Evolutionary conservation across 1,139 yeast species (phyloP).

Genomic region (Candida frijolesensis): DNA sequence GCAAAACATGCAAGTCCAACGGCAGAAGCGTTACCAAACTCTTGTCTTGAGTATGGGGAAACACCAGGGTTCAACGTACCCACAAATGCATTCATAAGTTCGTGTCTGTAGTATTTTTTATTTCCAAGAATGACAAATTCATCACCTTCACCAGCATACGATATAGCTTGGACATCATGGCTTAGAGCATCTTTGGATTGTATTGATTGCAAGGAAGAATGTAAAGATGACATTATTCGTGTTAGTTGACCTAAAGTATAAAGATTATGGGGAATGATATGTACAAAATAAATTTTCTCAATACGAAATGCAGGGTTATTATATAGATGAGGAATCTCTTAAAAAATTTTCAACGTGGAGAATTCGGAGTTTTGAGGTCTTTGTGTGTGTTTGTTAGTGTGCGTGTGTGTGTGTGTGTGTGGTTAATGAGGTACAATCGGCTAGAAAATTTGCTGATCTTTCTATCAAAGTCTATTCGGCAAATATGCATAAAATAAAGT

Average conservation of each 20-base stretch:
- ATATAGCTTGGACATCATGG: background rate
- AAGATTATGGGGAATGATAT: background rate
- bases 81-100: slow-evolving; percentile 40
- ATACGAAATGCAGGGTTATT: no score
- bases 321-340: no score
- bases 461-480: no score
- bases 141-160: slow-evolving; percentile 21
- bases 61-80: slow-evolving; percentile 42
- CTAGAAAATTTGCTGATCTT: no score
- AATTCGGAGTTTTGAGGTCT: no score
- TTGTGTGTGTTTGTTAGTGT: no score
- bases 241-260: background rate
- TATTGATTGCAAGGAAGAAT: slow-evolving; percentile 1
- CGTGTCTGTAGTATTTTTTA: slow-evolving; percentile 34
- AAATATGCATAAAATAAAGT: no score
- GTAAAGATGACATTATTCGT: background rate
- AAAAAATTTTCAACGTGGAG: no score
- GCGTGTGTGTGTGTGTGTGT: no score
- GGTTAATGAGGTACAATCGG: no score
- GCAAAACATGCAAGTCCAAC: slow-evolving; percentile 59
- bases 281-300: no score
- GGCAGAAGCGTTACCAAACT: slow-evolving; percentile 62
- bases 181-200: background rate
- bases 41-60: slow-evolving; percentile 34
- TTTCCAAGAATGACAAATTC: slow-evolving; percentile 31